Percentiles rank a stretch among this genome's conserved stretches.
Evolutionary conservation across 768 basidiomycete species (phyloP).

Genomic region (Tylopilus felleus): DNA sequence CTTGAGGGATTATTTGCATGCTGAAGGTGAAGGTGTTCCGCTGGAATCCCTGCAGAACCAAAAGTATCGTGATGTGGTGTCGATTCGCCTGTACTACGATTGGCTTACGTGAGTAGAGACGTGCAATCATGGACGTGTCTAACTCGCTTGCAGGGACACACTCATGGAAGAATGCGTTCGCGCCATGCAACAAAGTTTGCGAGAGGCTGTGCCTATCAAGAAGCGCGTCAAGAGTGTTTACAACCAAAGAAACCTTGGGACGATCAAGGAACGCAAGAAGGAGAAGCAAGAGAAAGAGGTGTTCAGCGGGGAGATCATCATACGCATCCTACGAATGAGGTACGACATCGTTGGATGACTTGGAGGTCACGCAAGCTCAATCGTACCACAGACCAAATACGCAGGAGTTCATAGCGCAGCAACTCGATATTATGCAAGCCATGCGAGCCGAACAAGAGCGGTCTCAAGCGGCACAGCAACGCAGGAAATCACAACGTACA

Average conservation of each 20-base stretch:
- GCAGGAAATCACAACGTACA: slow-evolving; percentile 57
- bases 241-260: slow-evolving; percentile 90
- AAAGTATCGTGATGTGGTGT: slow-evolving; percentile 89
- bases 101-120: slow-evolving; percentile 73
- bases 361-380: slow-evolving; percentile 1
- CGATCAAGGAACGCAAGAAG: slow-evolving; percentile 90
- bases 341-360: slow-evolving; percentile 31
- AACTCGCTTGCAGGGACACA: slow-evolving; percentile 51
- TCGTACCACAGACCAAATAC: slow-evolving; percentile 58
- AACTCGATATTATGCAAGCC: slow-evolving; percentile 75
- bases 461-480: slow-evolving; percentile 57
- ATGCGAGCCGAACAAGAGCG: slow-evolving; percentile 82
- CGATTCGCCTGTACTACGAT: slow-evolving; percentile 93
- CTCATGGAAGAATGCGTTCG: slow-evolving; percentile 95
- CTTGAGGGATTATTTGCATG: slow-evolving; percentile 92
- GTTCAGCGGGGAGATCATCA: slow-evolving; percentile 82
- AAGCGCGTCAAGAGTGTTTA: slow-evolving; percentile 93
- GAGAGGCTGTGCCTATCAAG: slow-evolving; percentile 70
- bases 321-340: slow-evolving; percentile 96
- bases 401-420: slow-evolving; percentile 84
- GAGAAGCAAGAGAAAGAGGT: slow-evolving; percentile 78
- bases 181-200: slow-evolving; percentile 87
- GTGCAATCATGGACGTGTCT: slow-evolving; percentile 1
- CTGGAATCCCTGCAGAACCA: slow-evolving; percentile 86
- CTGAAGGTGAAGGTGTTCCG: slow-evolving; percentile 87